Base-by-base conservation (phyloP, 164 flowering plant species). In the Aristolochia californica region DNA sequence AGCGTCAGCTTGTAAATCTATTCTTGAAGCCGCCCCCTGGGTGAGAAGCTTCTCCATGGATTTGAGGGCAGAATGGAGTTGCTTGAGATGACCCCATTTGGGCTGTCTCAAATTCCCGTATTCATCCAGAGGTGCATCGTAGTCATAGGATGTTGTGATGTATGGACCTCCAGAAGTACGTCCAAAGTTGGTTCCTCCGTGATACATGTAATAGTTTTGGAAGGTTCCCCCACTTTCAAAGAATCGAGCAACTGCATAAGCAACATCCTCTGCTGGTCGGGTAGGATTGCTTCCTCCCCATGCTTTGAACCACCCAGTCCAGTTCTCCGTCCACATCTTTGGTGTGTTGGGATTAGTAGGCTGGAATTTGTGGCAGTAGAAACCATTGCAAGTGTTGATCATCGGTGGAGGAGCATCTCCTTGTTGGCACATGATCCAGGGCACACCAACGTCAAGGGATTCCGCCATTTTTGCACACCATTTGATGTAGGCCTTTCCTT, bases 321-420 rank as follows among this genome's bases (percentile, higher is more conserved):
- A 78, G 40, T 78, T 78, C 61, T 78, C 78, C 27, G 82, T 76
- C 74, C 70, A 62, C 74, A 66, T 70, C 64, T 70, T 70, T 8
- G 70, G 74, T 8, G 50, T 70, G 30, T 38, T 58, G 0, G 74
- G 61, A 30, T 59, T 59, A 27, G 51, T 66, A 0, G 69, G 73
- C 20, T 28, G 47, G 56, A 70, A 81, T 0, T 38, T 0, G 47
- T 84, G 77, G 30, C 91, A 83, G 47, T 86, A 86, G 57, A 66
- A 86, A 0, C 91, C 87, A 67, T 88, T 88, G 71, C 94, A 86
- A 2, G 94, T 78, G 53, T 84, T 74, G 23, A 88, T 75, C 72
- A 81, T 72, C 13, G 81, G 72, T 8, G 56, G 49, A 11, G 86
- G 83, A 5, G 83, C 82, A 64, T 79, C 72, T 3, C 10, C 11